Evolutionary conservation across 257 asterid genomes (phyloP), one percentile per base, ranked within the genome.

Genomic region (Cinchona pubescens): DNA sequence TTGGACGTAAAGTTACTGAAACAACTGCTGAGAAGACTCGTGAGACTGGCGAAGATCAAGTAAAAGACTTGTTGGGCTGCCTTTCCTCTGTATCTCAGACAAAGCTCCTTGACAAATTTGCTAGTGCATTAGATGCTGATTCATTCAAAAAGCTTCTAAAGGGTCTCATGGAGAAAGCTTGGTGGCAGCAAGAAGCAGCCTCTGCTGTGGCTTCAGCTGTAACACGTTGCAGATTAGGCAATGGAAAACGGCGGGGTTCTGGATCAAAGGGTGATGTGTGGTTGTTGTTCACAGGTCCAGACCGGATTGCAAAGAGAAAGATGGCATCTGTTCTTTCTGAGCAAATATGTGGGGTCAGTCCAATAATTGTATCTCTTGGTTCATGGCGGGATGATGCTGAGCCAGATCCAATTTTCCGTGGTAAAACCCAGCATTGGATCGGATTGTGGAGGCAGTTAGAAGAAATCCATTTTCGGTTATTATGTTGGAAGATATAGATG

Each of bases 141-240:
- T 77, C 91, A 0, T 94, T 86, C 86, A 94, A 94, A 40, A 90
- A 84, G 80, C 96, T 94, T 71, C 89, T 88, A 74, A 90, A 92
- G 82, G 92, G 92, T 49, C 90, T 94, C 55, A 89, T 89, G 98
- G 98, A 86, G 84, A 86, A 81, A 67, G 97, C 98, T 1, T 94
- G 99, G 99, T 94, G 99, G 99, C 98, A 94, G 79, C 86, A 86
- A 7, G 97, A 92, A 38, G 98, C 99, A 0, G 92, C 98, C 43
- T 80, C 94, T 3, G 80, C 83, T 1, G 89, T 94, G 43, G 97
- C 99, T 53, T 83, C 94, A 3, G 88, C 98, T 34, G 77, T 94
- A 58, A 85, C 96, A 1, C 78, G 85, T 32, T 87, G 96, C 80
- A 84, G 88, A 77, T 85, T 83, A 63, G 96, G 96, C 37, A 81